Base-by-base conservation (phyloP, 352 stramenopile species). In the Aphanomyces euteiches region DNA sequence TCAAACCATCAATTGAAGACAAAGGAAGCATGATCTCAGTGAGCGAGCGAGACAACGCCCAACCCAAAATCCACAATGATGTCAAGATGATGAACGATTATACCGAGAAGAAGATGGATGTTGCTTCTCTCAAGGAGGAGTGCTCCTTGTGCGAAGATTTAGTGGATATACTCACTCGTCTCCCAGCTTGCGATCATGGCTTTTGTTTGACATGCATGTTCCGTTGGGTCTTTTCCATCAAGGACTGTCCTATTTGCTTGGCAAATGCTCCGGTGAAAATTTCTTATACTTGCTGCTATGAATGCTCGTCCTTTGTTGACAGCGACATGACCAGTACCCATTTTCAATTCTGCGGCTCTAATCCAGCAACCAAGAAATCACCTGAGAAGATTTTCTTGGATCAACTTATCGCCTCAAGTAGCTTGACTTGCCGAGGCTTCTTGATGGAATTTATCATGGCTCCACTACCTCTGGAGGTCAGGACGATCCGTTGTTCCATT, bases 361-460 rank as follows among this genome's bases (percentile, higher is more conserved):
- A 12, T n/a, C 43, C 43, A n/a, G 10, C 1, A n/a, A 12, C 43
- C 10, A 28, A 28, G 28, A 28, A 28, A 28, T 28, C 28, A 28
- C 43, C 43, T 12, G 17, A 12, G 10, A n/a, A 50, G 10, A 50
- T 2, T n/a, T 12, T n/a, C 43, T n/a, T n/a, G 17, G 10, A n/a
- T n/a, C 10, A 50, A 12, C 43, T 50, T n/a, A 1, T 50, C 43
- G 43, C 43, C 10, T n/a, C 43, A 12, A 50, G 10, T 12, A 50
- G 10, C 10, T 3, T 50, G 43, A 50, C 43, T 12, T 50, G 10
- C 10, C 43, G 43, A 12, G 43, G 10, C 10, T 50, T 50, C 43
- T 50, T 50, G 10, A n/a, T n/a, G 10, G 43, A 50, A n/a, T 50
- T 50, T 50, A n/a, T 50, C 43, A 50, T 50, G 43, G 43, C 43